Evolutionary conservation across 345 rosid species (phyloP).

Genomic region (Acer campestre): DNA sequence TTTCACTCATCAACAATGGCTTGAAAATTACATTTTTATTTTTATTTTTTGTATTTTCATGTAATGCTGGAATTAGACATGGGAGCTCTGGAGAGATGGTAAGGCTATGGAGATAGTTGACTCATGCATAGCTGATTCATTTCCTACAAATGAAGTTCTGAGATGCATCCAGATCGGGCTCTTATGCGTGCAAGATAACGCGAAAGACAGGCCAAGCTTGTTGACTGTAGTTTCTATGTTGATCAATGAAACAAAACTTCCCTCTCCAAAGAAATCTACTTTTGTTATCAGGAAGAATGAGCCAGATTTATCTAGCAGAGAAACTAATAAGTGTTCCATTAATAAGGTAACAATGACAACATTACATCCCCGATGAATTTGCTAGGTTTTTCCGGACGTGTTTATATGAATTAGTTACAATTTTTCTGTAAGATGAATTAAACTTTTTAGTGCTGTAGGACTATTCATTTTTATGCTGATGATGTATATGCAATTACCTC

Average conservation of each 20-base stretch:
- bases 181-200: slow-evolving; percentile 4
- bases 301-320: neutral
- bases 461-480: too few relatives aligned
- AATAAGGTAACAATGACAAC: neutral
- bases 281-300: neutral
- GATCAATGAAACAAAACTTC: neutral
- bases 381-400: neutral
- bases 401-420: neutral
- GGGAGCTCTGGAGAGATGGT: slow-evolving; percentile 23
- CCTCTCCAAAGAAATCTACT: slow-evolving; percentile 9
- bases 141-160: neutral
- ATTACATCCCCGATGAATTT: neutral
- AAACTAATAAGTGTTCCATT: neutral
- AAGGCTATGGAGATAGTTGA: slow-evolving; percentile 13
- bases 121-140: neutral
- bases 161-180: slow-evolving; percentile 17
- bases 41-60: neutral
- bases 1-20: neutral
- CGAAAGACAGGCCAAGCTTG: slow-evolving; percentile 16
- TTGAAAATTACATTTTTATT: neutral
- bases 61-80: neutral
- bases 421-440: too few relatives aligned
- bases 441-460: too few relatives aligned
- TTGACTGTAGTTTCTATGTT: slow-evolving; percentile 15
- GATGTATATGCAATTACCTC: slow-evolving; percentile 44